Percentiles rank a stretch among this genome's conserved stretches.
Evolutionary conservation across 2,329 filamentous ascomycete species (phyloP).

Genomic region (Neonectria neomacrospora): DNA sequence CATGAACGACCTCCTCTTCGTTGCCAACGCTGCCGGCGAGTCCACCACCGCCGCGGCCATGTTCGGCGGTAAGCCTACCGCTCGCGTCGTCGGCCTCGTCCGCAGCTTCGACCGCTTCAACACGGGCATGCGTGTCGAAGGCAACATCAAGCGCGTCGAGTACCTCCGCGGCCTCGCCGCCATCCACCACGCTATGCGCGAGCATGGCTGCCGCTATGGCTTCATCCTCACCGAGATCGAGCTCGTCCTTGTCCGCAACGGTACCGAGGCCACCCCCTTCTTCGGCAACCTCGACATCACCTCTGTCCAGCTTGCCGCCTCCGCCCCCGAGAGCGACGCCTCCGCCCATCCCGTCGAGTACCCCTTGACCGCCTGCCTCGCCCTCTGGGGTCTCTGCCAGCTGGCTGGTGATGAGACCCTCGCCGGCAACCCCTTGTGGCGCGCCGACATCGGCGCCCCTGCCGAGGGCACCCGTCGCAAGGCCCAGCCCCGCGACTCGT

Average conservation of each 20-base stretch:
- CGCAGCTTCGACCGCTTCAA: constrained; percentile 96
- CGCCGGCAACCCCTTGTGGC: constrained; percentile 69
- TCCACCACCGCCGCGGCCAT: constrained; percentile 65
- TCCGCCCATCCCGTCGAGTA: constrained; percentile 51
- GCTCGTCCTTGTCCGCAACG: constrained; percentile 87
- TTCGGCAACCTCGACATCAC: constrained; percentile 89
- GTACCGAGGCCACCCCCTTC: constrained; percentile 75
- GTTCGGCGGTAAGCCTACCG: constrained; percentile 60
- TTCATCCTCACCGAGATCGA: constrained; percentile 98
- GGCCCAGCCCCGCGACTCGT: constrained; percentile 74
- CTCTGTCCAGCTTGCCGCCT: constrained; percentile 66
- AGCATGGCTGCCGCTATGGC: constrained; percentile 91
- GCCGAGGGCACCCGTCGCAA: constrained; percentile 78
- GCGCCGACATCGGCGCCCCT: constrained; percentile 78
- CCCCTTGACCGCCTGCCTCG: constrained; percentile 76
- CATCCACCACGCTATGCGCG: constrained; percentile 91
- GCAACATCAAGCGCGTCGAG: constrained; percentile 85
- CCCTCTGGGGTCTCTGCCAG: constrained; percentile 82
- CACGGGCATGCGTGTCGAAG: constrained; percentile 89
- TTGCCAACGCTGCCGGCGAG: constrained; percentile 70
- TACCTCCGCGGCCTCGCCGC: constrained; percentile 89
- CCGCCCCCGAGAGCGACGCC: constrained; percentile 45
- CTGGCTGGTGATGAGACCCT: constrained; percentile 69
- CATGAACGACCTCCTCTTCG: constrained; percentile 68
- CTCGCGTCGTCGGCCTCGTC: constrained; percentile 82